Conservation (phyloP, 208 protist genomes). For the Acanthamoeba rhysodes region DNA sequence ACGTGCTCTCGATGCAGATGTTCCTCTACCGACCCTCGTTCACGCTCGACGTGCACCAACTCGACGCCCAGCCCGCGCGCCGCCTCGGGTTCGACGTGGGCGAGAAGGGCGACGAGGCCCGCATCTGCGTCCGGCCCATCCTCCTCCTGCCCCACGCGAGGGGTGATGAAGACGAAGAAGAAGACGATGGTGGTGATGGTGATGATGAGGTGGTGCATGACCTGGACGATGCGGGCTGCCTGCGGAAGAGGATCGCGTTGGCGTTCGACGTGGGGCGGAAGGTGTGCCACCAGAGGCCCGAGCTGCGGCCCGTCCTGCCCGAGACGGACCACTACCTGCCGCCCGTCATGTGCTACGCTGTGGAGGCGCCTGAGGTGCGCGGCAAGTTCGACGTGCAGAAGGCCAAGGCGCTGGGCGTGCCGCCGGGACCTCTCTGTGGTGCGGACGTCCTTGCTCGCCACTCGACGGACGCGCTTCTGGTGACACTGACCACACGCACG, state of each 20-base stretch:
- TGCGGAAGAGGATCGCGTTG: background rate
- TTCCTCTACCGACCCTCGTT: constrained; percentile 21
- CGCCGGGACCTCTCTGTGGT: constrained; percentile 28
- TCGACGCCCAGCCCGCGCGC: background rate
- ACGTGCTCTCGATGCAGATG: constrained; percentile 35
- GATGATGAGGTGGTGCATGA: background rate
- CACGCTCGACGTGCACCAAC: background rate
- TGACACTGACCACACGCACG: too few species aligned
- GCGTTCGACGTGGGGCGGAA: background rate
- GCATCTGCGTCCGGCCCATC: background rate
- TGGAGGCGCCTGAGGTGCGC: constrained; percentile 32
- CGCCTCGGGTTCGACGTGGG: background rate
- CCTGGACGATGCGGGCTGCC: background rate
- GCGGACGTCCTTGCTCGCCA: background rate
- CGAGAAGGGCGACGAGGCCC: background rate
- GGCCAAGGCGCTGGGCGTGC: constrained; percentile 81
- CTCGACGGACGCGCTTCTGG: background rate
- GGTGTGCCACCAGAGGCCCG: background rate
- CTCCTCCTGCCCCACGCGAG: background rate
- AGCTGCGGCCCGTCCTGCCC: background rate
- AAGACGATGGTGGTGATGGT: background rate
- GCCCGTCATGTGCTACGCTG: background rate
- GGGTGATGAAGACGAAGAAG: too few species aligned
- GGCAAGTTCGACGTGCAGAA: constrained; percentile 80
- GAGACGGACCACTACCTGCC: background rate